Evolutionary conservation across 2,329 filamentous ascomycete species (phyloP), one percentile per base, ranked within the genome.

Genomic region (Mycosphaerella sp.): DNA sequence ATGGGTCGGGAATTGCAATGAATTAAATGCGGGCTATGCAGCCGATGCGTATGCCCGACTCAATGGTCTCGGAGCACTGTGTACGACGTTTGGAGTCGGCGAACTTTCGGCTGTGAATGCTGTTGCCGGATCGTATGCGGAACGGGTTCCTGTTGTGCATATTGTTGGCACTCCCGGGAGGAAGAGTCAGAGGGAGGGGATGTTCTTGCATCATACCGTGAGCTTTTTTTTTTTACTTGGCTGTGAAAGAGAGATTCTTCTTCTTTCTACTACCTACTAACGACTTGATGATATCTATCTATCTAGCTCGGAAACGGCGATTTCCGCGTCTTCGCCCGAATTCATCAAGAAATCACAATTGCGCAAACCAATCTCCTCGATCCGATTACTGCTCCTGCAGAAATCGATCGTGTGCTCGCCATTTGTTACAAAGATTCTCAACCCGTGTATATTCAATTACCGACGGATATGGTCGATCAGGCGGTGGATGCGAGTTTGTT

Each of bases 371-470:
- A 85, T 63, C 77, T 95, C 53, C 84, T 82, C 66, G 79, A 87
- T 59, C 81, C 1, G 71, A 78, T 55, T n/a, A 84, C 87, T 60
- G 86, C 87, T 41, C 84, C 88, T 8, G 74, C 77, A 11, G 81
- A 89, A 64, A 91, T 95, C 62, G 90, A 95, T 68, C 79, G 87
- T 64, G 82, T 86, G 3, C 78, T 95, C 29, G 80, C 80, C 32
- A 79, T 89, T 71, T 93, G 88, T 69, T 89, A 81, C 74, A 71
- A 88, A 43, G 77, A 80, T 53, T 88, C 84, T 57, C 80, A 86
- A 17, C 90, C 90, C 2, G 87, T 95, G 47, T 95, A 95, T 71
- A 83, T 95, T 63, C 85, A 85, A 67, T 76, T 95, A 7, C 89
- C 90, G 2, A 88, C 86, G 12, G 88, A 95, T 67, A 86, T 93